These are phyloP conservation scores for Volvariella surrecta DNA, from an alignment of 1,284 basidiomycete species.

Conservation along the genomic window DNA sequence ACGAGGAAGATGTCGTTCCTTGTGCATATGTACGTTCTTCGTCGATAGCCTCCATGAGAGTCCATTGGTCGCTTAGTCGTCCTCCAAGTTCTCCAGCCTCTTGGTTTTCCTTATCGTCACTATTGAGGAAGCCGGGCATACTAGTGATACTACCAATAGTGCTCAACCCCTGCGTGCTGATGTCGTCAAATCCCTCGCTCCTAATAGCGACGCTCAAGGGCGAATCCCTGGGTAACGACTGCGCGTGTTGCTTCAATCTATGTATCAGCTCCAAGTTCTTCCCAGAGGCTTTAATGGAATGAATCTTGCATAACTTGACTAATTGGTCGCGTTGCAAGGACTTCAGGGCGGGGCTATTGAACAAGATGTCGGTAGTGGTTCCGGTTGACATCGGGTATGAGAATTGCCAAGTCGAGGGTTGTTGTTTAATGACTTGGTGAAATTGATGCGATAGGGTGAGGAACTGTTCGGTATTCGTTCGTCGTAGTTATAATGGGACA, in stretches of 20 bases:
- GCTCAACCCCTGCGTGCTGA: no score
- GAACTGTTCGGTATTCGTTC: no score
- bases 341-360: slow-evolving; percentile 72
- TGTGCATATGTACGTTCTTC: slow-evolving; percentile 48
- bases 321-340: slow-evolving; percentile 75
- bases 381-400: slow-evolving; percentile 12
- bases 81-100: slow-evolving; percentile 24
- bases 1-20: slow-evolving; percentile 39
- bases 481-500: no score
- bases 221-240: slow-evolving; percentile 42
- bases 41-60: slow-evolving; percentile 66
- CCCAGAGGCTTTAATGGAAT: slow-evolving; percentile 66
- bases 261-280: slow-evolving; percentile 68
- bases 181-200: slow-evolving; percentile 23
- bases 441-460: no score
- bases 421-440: no score
- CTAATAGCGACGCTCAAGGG: slow-evolving; percentile 42
- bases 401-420: no score
- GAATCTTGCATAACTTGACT: slow-evolving; percentile 72
- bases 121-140: no score
- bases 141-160: no score
- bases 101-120: slow-evolving; percentile 16
- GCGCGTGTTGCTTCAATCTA: slow-evolving; percentile 56
- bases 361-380: slow-evolving; percentile 69
- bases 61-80: slow-evolving; percentile 68